A percentile compares a stretch with the other conserved stretches of the same genome.
Evolutionary conservation across 2,329 filamentous ascomycete species (phyloP).

Genomic region (Sporothrix protearum): DNA sequence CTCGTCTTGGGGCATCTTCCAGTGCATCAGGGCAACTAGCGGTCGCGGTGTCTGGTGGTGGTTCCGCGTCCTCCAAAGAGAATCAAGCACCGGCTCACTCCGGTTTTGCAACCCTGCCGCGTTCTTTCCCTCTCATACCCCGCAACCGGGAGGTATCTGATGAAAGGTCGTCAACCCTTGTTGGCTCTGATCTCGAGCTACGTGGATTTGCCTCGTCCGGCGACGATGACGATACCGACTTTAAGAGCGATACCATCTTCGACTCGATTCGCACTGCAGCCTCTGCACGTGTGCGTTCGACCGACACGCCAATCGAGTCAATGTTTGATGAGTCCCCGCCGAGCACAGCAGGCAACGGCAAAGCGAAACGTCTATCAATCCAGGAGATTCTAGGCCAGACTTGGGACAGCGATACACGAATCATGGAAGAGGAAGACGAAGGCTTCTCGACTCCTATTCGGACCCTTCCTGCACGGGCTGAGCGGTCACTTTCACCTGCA

Average conservation of each 20-base stretch:
- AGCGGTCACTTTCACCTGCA: conserved; percentile 7
- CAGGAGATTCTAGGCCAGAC: conserved; percentile 56
- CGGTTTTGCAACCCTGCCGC: conserved; percentile 29
- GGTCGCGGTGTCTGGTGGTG: neutral
- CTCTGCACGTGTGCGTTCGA: conserved; percentile 62
- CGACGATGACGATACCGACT: conserved; percentile 75
- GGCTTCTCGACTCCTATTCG: conserved; percentile 51
- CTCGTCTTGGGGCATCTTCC: conserved; percentile 42
- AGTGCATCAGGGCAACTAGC: conserved; percentile 36
- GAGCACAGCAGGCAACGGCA: conserved; percentile 51
- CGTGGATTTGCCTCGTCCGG: conserved; percentile 59
- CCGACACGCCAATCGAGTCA: conserved; percentile 69
- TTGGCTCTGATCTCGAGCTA: conserved; percentile 64
- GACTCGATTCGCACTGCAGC: conserved; percentile 71
- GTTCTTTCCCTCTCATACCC: conserved; percentile 37
- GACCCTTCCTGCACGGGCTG: neutral
- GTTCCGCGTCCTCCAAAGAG: conserved; percentile 3
- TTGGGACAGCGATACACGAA: conserved; percentile 54
- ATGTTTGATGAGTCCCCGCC: conserved; percentile 78
- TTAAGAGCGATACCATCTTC: conserved; percentile 72
- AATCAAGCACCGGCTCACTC: neutral
- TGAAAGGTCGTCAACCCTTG: conserved; percentile 61
- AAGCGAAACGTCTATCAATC: conserved; percentile 55
- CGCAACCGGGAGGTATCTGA: conserved; percentile 40
- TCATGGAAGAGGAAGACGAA: conserved; percentile 64